Evolutionary conservation across 2,329 filamentous ascomycete species (phyloP).

Genomic region (Metarhizium brunneum): DNA sequence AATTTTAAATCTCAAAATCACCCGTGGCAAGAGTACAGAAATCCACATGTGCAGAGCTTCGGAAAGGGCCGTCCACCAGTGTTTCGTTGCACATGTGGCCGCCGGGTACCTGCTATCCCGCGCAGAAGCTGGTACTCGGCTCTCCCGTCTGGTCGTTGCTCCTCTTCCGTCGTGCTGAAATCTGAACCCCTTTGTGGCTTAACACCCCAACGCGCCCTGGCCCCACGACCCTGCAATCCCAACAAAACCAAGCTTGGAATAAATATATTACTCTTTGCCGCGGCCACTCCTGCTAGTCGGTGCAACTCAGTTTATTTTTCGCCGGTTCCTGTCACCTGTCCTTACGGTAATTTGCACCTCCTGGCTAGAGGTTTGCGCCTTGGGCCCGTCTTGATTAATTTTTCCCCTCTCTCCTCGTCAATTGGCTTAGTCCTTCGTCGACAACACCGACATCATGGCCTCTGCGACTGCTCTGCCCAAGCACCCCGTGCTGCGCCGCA

Average conservation of each 20-base stretch:
- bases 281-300: neutral
- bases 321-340: neutral
- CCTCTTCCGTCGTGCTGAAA: neutral
- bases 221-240: constrained; percentile 6
- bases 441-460: constrained; percentile 30
- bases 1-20: too few species aligned
- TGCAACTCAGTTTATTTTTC: too few species aligned
- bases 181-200: neutral
- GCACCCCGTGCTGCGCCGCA: constrained; percentile 38
- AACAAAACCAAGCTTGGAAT: neutral
- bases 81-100: too few species aligned
- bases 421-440: neutral
- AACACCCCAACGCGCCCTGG: neutral
- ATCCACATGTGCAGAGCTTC: neutral
- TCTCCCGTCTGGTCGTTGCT: neutral
- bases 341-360: neutral
- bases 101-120: too few species aligned
- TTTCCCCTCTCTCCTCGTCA: neutral
- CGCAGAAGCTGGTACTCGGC: too few species aligned
- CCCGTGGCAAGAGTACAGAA: neutral
- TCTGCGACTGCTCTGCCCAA: constrained; percentile 31
- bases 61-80: too few species aligned
- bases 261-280: neutral
- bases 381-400: neutral
- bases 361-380: neutral